Evolutionary conservation across 257 asterid genomes (phyloP).

Genomic region (Phtheirospermum japonicum): DNA sequence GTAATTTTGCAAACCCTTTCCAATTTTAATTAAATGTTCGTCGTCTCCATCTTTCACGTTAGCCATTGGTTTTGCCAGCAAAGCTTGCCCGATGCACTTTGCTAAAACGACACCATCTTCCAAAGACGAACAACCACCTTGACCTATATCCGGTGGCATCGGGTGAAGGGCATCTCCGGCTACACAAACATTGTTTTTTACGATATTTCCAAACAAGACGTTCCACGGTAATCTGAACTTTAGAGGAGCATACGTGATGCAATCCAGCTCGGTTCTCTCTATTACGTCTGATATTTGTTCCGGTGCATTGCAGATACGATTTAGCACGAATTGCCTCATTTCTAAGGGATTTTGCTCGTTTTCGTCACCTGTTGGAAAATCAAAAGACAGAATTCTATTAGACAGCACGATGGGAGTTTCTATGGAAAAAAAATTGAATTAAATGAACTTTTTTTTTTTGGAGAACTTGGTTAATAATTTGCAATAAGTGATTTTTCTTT

Average conservation of each 20-base stretch:
- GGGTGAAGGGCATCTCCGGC: constrained; percentile 74
- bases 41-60: constrained; percentile 13
- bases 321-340: constrained; percentile 52
- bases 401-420: no score
- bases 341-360: constrained; percentile 36
- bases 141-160: constrained; percentile 69
- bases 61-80: constrained; percentile 3
- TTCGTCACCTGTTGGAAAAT: constrained; percentile 37
- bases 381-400: background rate
- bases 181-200: constrained; percentile 42
- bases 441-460: no score
- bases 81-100: constrained; percentile 43
- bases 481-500: no score
- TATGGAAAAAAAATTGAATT: no score
- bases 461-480: no score
- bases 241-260: constrained; percentile 39
- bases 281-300: constrained; percentile 34
- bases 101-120: constrained; percentile 60
- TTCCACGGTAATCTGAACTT: constrained; percentile 55
- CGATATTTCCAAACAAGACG: constrained; percentile 36
- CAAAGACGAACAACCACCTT: constrained; percentile 66
- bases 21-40: constrained; percentile 20
- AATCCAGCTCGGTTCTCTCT: constrained; percentile 40
- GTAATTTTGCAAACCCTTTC: constrained; percentile 39
- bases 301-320: constrained; percentile 32